phyloP scores from a whole-genome alignment of 2,329 filamentous ascomycete genomes.

The Lojkania enalia region DNA sequence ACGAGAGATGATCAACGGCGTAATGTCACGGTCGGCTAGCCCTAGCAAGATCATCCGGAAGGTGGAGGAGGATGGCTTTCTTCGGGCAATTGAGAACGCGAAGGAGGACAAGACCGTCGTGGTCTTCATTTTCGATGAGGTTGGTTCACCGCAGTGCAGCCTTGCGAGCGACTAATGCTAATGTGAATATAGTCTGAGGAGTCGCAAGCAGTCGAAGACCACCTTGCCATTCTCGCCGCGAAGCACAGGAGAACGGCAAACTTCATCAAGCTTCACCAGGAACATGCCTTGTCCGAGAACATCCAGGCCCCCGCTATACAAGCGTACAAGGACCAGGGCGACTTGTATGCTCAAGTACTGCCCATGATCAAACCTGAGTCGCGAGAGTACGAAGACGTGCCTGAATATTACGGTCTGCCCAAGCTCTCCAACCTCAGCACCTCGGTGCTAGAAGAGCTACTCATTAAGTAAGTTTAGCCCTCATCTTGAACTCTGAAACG shows the following conservation, averaged over 20 bases:
- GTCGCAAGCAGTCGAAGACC: constrained; percentile 76
- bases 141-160: constrained; percentile 12
- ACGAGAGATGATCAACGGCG: constrained; percentile 70
- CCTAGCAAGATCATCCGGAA: constrained; percentile 75
- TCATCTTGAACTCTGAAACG: too few relatives aligned
- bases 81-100: constrained; percentile 96
- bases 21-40: constrained; percentile 67
- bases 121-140: constrained; percentile 89
- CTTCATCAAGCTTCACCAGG: constrained; percentile 89
- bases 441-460: constrained; percentile 59
- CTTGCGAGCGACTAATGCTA: background rate
- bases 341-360: constrained; percentile 87
- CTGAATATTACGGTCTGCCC: constrained; percentile 84
- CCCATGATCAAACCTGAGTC: constrained; percentile 85
- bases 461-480: constrained; percentile 33
- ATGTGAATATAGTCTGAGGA: constrained; percentile 68
- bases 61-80: constrained; percentile 87
- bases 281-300: constrained; percentile 91
- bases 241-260: constrained; percentile 70
- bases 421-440: constrained; percentile 56
- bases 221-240: constrained; percentile 71
- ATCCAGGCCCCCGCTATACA: constrained; percentile 85
- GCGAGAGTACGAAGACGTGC: too few relatives aligned
- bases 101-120: constrained; percentile 79
- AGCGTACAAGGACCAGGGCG: constrained; percentile 78